phyloP scores from a whole-genome alignment of 805 yeast genomes.

The Candida maltosa region DNA sequence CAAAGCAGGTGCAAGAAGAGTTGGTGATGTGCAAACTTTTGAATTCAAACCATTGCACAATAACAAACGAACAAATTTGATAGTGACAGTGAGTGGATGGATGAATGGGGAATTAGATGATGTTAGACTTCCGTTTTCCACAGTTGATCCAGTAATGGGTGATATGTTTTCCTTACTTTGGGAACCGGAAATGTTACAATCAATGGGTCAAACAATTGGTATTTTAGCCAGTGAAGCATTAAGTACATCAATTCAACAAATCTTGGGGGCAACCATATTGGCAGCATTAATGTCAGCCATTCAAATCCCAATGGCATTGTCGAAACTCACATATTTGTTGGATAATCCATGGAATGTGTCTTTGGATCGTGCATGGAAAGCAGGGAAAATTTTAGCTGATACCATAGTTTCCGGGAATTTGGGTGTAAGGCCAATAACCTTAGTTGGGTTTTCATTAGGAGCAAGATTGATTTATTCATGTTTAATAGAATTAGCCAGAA shows the following conservation, averaged over 20 bases:
- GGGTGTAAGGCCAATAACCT: conserved; percentile 88
- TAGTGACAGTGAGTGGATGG: conserved; percentile 95
- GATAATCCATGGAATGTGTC: conserved; percentile 99
- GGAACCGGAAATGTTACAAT: conserved; percentile 97
- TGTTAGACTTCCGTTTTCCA: conserved; percentile 91
- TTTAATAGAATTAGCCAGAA: conserved; percentile 75
- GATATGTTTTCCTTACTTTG: conserved; percentile 87
- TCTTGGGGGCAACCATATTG: conserved; percentile 85
- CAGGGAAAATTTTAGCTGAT: conserved; percentile 89
- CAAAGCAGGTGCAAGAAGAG: conserved; percentile 78
- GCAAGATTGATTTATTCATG: conserved; percentile 91
- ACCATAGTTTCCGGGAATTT: conserved; percentile 81
- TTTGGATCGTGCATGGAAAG: conserved; percentile 94
- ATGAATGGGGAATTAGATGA: conserved; percentile 94
- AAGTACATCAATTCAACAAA: conserved; percentile 91
- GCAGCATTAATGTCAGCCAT: conserved; percentile 90
- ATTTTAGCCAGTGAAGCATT: conserved; percentile 92
- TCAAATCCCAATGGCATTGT: conserved; percentile 86
- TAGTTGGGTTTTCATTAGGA: conserved; percentile 92
- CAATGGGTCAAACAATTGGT: conserved; percentile 94
- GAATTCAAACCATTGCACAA: conserved; percentile 92
- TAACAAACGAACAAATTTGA: conserved; percentile 80
- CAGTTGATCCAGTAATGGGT: conserved; percentile 97
- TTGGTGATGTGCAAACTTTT: conserved; percentile 90
- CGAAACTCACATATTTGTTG: conserved; percentile 82